Base-by-base conservation (phyloP, 495 filamentous ascomycete genomes). In the Penicillium lividum region DNA sequence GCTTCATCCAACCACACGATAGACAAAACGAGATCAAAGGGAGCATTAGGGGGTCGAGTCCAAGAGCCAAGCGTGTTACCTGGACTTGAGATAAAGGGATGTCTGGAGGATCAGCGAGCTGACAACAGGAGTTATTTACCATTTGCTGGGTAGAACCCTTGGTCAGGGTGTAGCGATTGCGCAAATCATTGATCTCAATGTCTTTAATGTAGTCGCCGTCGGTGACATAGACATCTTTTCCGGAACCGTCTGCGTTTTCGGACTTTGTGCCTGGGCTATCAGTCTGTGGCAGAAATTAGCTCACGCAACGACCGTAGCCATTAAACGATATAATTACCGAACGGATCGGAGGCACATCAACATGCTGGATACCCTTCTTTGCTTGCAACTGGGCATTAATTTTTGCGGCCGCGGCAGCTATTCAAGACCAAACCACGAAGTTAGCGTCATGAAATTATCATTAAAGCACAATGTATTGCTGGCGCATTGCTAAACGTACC, bases 91-190 rank as follows among this genome's bases (percentile, higher is more conserved):
- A 28, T 13, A 30, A 22, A 49, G 34, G 60, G 56, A 59, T 67
- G 74, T 82, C 87, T 91, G 86, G 77, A 78, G 65, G 76, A 93
- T 95, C 90, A 95, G 91, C 89, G 81, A 77, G 80, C 10, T 70
- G 81, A 56, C 80, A 82, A 85, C 78, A 86, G 83, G 86, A 76
- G 69, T 82, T 91, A 88, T 30, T 97, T 98, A 98, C 94, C 94
- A 93, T 96, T 84, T 96, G 95, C 82, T 98, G 94, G 62, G 92
- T 96, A 66, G 90, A 88, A 63, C 94, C 93, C 83, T 96, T 98
- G 61, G 94, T 98, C 78, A 98, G 84, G 73, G 92, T 90, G 70
- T 98, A 98, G 63, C 93, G 89, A 72, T 98, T 98, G 66, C 93
- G 91, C 64, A 98, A 76, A 71, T 97, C 92, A 78, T 98, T 98